Base-by-base conservation (phyloP, 176 grass and related monocot species). In the Musa acuminata region DNA sequence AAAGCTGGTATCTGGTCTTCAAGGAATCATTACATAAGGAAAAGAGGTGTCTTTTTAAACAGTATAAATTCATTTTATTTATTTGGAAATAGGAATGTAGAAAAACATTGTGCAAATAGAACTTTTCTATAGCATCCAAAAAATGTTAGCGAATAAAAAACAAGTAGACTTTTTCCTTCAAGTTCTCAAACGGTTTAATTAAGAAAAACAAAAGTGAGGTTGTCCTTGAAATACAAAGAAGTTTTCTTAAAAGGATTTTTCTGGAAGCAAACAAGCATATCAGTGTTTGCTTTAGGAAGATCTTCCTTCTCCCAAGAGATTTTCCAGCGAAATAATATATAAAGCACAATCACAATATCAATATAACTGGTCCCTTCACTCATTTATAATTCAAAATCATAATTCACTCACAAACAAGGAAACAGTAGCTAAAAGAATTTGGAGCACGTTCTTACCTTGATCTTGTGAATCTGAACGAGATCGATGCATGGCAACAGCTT, bases 381-480 rank as follows among this genome's bases (percentile, higher is more conserved):
- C 35, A 43, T 43, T 43, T 43, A 4, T 6, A 6, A 43, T 43
- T 43, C 4, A 43, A 6, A 43, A 43, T 43, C 35, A 43, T 43
- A 43, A 43, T 43, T 16, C 11, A 35, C 16, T 67, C 25, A 67
- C 25, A 67, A 67, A 67, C 25, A 67, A 70, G 17, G 9, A 70
- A 70, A 20, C 67, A 21, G 49, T 27, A 75, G 29, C 57, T 64
- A 49, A 16, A 14, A 25, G 1, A 59, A 52, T 65, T 53, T 64
- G 48, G 49, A 65, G 66, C 55, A 78, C 35, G 17, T 11, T 10
- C 48, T 81, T 84, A 92, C 93, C 93, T 87, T 90, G 72, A 75
- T 92, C 83, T 48, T 72, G 58, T 82, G 85, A 90, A 81, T 84
- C 82, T 79, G 87, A 87, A 59, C 83, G 80, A 63, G 87, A 85